Base-by-base conservation (phyloP, 495 filamentous ascomycete genomes). In the Hapsidospora chrysogenum region DNA sequence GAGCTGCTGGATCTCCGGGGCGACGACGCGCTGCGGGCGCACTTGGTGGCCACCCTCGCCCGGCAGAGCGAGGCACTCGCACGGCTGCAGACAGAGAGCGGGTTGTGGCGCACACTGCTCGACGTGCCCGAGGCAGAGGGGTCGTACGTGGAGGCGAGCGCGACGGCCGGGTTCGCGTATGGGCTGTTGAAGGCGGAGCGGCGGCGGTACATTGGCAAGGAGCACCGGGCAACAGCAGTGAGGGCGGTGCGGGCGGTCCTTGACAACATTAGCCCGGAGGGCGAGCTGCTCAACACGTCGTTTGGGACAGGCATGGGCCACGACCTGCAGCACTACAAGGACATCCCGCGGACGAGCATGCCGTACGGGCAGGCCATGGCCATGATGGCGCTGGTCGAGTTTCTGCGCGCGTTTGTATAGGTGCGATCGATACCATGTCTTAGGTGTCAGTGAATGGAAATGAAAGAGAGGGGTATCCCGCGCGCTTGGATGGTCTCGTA, bases 301-400 rank as follows among this genome's bases (percentile, higher is more conserved):
- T 85, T 82, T 44, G 79, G 79, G 0, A 85, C 79, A 7, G 71
- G 60, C 0, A 81, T 85, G 72, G 78, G 78, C 1, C 54, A 66
- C 37, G 64, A 51, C 9, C 51, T 80, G 37, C 63, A 81, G 38
- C 74, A 78, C 45, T 85, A 85, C 41, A 72, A 72, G 50, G 57
- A 70, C 29, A 81, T 85, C 42, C 66, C 66, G 1, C 43, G 69
- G 4, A 85, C 79, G 0, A 69, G 70, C 29, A 84, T 84, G 78
- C 78, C 76, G 17, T 82, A 81, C 45, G 78, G 78, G 1, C 78
- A 82, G 48, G 75, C 77, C 0, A 82, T 83, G 78, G 76, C 74
- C 1, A 76, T 80, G 20, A 76, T 80, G 67, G 72, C 72, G 0
- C 45, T 81, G 36, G 74, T 66, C 8, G 78, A 83, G 50, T 73